These are phyloP conservation scores for Fragaria iinumae DNA, from an alignment of 306 rosid genomes.

Conservation along the genomic window DNA sequence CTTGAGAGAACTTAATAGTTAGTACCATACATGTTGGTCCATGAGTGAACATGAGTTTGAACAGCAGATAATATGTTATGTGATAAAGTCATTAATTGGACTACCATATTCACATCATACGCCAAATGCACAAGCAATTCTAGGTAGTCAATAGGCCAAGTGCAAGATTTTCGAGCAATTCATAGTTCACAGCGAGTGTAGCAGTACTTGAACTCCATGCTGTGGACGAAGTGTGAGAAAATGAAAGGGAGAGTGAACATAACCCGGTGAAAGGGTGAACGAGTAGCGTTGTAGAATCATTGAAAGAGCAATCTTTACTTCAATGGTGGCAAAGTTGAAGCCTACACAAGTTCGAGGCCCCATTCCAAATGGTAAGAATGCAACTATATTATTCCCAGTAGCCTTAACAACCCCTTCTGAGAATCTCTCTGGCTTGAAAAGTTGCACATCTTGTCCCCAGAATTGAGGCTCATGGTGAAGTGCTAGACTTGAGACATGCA, in stretches of 20 bases:
- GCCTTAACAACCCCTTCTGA: slow-evolving; percentile 29
- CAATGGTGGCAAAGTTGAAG: slow-evolving; percentile 24
- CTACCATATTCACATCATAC: no score
- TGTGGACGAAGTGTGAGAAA: slow-evolving; percentile 17
- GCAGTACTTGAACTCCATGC: slow-evolving; percentile 28
- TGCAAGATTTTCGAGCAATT: background rate
- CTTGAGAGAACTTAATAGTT: no score
- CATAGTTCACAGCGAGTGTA: slow-evolving; percentile 3
- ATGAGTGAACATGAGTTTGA: no score
- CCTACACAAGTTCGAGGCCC: slow-evolving; percentile 35
- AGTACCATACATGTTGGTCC: no score
- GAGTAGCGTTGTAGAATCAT: slow-evolving; percentile 29
- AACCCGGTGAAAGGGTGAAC: slow-evolving; percentile 28
- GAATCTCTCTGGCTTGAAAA: slow-evolving; percentile 33
- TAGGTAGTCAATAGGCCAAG: no score
- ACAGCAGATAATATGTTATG: no score
- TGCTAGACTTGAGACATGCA: slow-evolving; percentile 12
- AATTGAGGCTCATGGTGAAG: slow-evolving; percentile 27
- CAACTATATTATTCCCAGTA: slow-evolving; percentile 20
- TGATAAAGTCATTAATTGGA: no score
- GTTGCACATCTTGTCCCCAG: slow-evolving; percentile 33
- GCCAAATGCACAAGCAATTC: no score
- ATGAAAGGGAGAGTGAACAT: slow-evolving; percentile 26
- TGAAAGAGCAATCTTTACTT: slow-evolving; percentile 26
- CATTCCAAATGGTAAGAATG: slow-evolving; percentile 27